Percentiles rank a stretch among this genome's conserved stretches.
Conservation (phyloP, 306 rosid genomes). For the Rosa persica region DNA sequence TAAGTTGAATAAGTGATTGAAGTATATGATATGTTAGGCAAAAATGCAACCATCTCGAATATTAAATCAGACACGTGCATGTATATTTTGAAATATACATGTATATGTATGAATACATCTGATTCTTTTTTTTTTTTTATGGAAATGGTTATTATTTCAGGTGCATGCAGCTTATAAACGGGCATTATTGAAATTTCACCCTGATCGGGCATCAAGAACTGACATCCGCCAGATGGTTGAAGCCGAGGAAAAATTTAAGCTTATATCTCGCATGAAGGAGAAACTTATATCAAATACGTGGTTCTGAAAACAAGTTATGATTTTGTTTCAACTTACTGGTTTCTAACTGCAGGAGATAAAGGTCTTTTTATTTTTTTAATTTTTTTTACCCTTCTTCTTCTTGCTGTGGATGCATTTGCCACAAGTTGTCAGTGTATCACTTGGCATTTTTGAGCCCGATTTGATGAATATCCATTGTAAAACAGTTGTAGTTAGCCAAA, state of each 20-base stretch:
- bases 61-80: background rate
- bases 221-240: conserved; percentile 79
- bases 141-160: conserved; percentile 51
- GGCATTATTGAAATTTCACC: conserved; percentile 81
- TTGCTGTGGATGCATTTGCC: conserved; percentile 8
- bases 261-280: conserved; percentile 79
- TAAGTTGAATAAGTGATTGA: conserved; percentile 24
- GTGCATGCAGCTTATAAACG: conserved; percentile 77
- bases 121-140: conserved; percentile 2
- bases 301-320: conserved; percentile 27
- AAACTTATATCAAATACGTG: conserved; percentile 37
- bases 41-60: background rate
- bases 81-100: background rate
- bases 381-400: too few relatives aligned
- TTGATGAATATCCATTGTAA: background rate
- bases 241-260: conserved; percentile 90
- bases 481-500: background rate
- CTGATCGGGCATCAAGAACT: conserved; percentile 77
- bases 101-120: background rate
- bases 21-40: background rate
- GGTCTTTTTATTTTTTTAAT: background rate
- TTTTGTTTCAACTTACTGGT: background rate
- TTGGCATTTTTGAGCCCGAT: conserved; percentile 9
- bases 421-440: background rate
- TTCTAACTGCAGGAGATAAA: conserved; percentile 9